phyloP scores from a whole-genome alignment of 805 yeast genomes.

The Candida verbasci region DNA sequence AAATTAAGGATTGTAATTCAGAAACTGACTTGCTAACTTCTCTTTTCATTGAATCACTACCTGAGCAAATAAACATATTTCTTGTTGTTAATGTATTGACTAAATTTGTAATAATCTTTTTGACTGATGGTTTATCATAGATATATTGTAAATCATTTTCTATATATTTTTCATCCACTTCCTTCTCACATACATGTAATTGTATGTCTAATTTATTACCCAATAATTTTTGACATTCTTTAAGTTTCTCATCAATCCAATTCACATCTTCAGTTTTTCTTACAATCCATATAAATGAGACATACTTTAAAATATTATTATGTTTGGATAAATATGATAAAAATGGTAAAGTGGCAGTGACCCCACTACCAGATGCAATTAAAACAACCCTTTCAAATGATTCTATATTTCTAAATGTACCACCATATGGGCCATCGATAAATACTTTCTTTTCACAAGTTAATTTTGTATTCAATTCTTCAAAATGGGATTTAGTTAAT shows the following conservation, averaged over 20 bases:
- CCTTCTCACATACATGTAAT: slow-evolving; percentile 17
- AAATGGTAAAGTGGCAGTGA: slow-evolving; percentile 47
- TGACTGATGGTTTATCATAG: slow-evolving; percentile 20
- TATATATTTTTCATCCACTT: slow-evolving; percentile 3
- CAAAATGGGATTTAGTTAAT: slow-evolving; percentile 34
- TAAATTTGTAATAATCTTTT: slow-evolving; percentile 13
- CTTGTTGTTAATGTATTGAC: slow-evolving; percentile 17
- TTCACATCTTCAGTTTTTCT: slow-evolving; percentile 24
- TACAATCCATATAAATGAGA: slow-evolving; percentile 46
- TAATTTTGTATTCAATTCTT: slow-evolving; percentile 24
- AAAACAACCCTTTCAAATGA: slow-evolving; percentile 42
- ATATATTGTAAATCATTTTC: slow-evolving; percentile 7
- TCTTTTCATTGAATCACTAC: slow-evolving; percentile 37
- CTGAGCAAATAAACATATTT: slow-evolving; percentile 44
- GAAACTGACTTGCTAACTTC: slow-evolving; percentile 39
- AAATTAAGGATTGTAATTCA: slow-evolving; percentile 30
- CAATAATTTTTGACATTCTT: slow-evolving; percentile 19
- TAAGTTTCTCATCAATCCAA: slow-evolving; percentile 39
- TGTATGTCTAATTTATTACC: slow-evolving; percentile 23
- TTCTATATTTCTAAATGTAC: slow-evolving; percentile 40
- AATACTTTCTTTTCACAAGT: slow-evolving; percentile 27
- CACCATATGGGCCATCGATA: slow-evolving; percentile 60
- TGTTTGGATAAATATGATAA: slow-evolving; percentile 21
- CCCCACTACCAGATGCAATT: slow-evolving; percentile 49
- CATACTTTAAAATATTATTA: slow-evolving; percentile 11